Conservation (phyloP, 768 basidiomycete species). For the Psilocybe azurescens region DNA sequence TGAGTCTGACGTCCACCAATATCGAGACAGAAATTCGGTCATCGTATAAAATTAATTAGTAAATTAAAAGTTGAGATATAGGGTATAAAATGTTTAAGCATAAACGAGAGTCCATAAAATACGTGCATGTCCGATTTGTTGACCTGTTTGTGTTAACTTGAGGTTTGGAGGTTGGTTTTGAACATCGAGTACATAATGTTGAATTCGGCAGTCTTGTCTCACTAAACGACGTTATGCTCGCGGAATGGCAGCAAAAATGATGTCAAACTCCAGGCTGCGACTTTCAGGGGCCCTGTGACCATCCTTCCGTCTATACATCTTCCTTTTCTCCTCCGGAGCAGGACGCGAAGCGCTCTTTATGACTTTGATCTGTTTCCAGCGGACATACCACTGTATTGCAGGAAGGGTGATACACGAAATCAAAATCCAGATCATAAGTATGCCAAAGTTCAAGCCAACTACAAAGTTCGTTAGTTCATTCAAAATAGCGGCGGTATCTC, state of each 20-base stretch:
- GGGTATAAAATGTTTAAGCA: not conserved
- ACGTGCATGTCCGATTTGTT: not conserved
- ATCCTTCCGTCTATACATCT: not conserved
- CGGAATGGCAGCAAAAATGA: too few relatives aligned
- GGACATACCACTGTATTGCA: conserved; percentile 49
- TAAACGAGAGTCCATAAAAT: not conserved
- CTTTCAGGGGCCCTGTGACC: not conserved
- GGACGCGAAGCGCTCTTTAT: not conserved
- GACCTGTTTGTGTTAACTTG: not conserved
- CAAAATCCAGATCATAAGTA: conserved; percentile 59
- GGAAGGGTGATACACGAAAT: conserved; percentile 60
- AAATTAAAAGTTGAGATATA: not conserved
- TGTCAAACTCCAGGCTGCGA: too few relatives aligned
- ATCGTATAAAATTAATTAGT: not conserved
- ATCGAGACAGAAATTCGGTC: too few relatives aligned
- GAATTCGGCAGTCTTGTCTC: too few relatives aligned
- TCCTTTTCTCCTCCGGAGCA: not conserved
- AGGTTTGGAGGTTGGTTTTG: not conserved
- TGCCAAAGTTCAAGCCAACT: conserved; percentile 70
- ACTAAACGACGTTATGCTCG: too few relatives aligned
- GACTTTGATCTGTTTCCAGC: conserved; percentile 25
- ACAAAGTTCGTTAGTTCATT: not conserved
- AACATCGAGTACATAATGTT: too few relatives aligned
- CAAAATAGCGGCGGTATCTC: not conserved
- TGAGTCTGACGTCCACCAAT: too few relatives aligned